Evolutionary conservation across 2,329 filamentous ascomycete species (phyloP), one percentile per base, ranked within the genome.

Genomic region (Scolecobasidium constrictum): DNA sequence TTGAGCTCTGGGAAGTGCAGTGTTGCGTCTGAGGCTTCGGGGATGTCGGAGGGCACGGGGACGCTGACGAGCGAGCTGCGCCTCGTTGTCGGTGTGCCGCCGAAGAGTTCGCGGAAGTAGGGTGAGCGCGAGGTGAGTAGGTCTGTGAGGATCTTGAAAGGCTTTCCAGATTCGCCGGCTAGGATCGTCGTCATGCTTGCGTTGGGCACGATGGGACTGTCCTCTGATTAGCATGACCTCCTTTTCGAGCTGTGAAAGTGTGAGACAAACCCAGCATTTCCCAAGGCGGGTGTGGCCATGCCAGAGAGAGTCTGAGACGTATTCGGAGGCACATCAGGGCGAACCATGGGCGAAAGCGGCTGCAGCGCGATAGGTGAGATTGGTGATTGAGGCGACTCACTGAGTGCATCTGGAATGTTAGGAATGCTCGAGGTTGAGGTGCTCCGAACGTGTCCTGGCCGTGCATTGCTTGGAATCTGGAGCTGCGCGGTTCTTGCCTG

Each of bases 1-100:
- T 59, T 50, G 9, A 55, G 28, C 22, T 57, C 52, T 2, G 49
- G 48, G 44, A 55, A 59, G 5, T 50, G 49, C 34, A 31, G 26
- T n/a, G 26, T 31, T 13, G 37, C 15, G 20, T 21, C 11, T 2
- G 21, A 13, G 26, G 52, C 47, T 13, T 49, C 47, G 4, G 38
- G 12, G 16, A 26, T 28, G 12, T 50, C 42, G 13, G 36, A 12
- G 9, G 26, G 9, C 9, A 31, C n/a, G 26, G 26, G 26, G n/a
- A 31, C 9, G n/a, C n/a, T 31, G 26, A n/a, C n/a, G 9, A 31
- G 9, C 9, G 26, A 31, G 26, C n/a, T 7, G n/a, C 26, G 26
- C 9, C 26, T 7, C n/a, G n/a, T n/a, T n/a, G 26, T n/a, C n/a
- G 26, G 26, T 31, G 26, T 31, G 9, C 26, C 26, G 9, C 26